A percentile compares a stretch with the other conserved stretches of the same genome.
Evolutionary conservation across 2,329 filamentous ascomycete species (phyloP).

Genomic region (Elsinoe fawcettii): DNA sequence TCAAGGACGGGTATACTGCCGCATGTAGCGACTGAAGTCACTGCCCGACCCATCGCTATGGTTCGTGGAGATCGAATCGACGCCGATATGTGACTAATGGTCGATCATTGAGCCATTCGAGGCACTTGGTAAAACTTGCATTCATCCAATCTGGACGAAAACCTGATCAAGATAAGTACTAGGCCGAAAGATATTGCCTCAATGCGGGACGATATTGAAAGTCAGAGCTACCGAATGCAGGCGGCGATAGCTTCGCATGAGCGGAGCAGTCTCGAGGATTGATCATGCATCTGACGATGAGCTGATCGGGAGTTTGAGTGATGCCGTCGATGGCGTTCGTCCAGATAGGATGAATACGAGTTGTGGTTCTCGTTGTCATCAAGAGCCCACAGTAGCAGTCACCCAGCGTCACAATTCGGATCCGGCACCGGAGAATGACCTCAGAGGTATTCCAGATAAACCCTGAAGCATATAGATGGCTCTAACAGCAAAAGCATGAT

Average conservation of each 20-base stretch:
- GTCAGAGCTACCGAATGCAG: neutral
- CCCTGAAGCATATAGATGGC: neutral
- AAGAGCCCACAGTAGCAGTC: neutral
- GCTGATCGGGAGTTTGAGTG: neutral
- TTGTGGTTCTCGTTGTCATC: neutral
- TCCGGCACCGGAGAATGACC: neutral
- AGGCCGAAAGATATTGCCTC: neutral
- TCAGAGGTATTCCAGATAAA: neutral
- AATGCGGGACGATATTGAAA: slow-evolving; percentile 1
- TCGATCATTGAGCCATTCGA: slow-evolving; percentile 2
- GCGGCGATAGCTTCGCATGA: neutral
- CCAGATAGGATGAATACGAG: neutral
- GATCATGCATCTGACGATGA: neutral
- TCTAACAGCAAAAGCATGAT: neutral
- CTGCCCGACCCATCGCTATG: neutral
- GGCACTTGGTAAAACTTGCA: neutral
- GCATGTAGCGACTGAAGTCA: neutral
- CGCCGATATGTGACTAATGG: neutral
- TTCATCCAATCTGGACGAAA: neutral
- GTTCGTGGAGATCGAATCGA: neutral
- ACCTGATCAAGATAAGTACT: neutral
- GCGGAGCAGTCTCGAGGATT: neutral
- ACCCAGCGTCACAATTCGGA: neutral
- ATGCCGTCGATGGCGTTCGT: neutral
- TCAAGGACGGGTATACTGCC: neutral